Conservation (phyloP, 2,329 filamentous ascomycete species). For the Dryadomyces sulphureus region DNA sequence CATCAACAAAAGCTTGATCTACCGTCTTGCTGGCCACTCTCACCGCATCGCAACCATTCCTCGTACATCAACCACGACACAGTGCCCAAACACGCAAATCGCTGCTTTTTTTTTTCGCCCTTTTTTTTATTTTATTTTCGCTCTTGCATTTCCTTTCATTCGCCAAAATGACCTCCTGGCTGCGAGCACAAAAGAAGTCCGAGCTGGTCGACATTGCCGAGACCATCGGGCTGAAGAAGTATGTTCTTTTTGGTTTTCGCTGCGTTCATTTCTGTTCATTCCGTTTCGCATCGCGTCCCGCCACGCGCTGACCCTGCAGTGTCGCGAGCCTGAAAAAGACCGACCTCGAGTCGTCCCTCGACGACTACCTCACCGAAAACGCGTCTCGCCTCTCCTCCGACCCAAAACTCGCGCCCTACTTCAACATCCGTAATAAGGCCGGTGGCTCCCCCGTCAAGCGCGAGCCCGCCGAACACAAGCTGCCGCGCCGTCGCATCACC, state of each 20-base stretch:
- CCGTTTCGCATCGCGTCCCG: background rate
- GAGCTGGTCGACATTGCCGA: slow-evolving; percentile 65
- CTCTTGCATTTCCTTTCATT: background rate
- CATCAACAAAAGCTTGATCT: background rate
- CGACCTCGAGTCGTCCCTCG: slow-evolving; percentile 63
- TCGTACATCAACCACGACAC: background rate
- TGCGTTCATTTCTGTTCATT: background rate
- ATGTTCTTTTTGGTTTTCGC: slow-evolving; percentile 14
- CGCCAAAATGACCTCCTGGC: slow-evolving; percentile 37
- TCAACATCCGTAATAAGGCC: slow-evolving; percentile 47
- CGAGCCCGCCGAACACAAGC: slow-evolving; percentile 30
- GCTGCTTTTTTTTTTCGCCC: background rate
- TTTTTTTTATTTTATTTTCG: background rate
- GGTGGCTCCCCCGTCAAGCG: slow-evolving; percentile 47
- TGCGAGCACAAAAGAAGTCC: slow-evolving; percentile 68
- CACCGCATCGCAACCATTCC: background rate
- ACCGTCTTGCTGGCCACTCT: background rate
- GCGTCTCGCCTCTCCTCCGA: slow-evolving; percentile 48
- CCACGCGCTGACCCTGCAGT: slow-evolving; percentile 25
- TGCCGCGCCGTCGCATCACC: slow-evolving; percentile 7
- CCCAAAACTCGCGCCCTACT: slow-evolving; percentile 58
- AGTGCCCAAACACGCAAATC: background rate
- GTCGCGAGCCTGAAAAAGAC: slow-evolving; percentile 59
- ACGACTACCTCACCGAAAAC: slow-evolving; percentile 59
- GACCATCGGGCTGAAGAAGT: slow-evolving; percentile 57